Evolutionary conservation across 2,329 filamentous ascomycete genomes (phyloP).

Genomic region (Colletotrichum phormii): DNA sequence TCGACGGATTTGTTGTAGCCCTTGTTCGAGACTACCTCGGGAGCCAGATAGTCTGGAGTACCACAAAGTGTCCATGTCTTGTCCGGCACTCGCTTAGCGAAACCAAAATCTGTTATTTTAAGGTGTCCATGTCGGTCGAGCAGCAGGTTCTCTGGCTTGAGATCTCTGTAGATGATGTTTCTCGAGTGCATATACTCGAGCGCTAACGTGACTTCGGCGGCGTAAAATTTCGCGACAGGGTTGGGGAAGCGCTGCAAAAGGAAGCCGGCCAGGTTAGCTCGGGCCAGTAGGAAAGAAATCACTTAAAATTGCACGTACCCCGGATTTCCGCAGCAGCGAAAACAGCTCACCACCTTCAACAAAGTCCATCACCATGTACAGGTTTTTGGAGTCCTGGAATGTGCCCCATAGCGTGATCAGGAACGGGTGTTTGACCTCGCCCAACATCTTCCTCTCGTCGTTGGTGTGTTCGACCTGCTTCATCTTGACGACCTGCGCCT

Average conservation of each 20-base stretch:
- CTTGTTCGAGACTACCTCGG: constrained; percentile 98
- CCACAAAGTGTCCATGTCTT: constrained; percentile 99
- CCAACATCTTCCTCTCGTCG: constrained; percentile 95
- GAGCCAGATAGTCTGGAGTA: constrained; percentile 96
- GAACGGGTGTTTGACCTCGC: constrained; percentile 97
- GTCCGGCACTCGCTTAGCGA: constrained; percentile 97
- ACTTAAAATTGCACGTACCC: constrained; percentile 62
- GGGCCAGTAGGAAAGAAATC: neutral
- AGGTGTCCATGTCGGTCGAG: constrained; percentile 93
- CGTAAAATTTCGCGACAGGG: constrained; percentile 98
- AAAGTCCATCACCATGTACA: constrained; percentile 99
- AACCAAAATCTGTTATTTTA: constrained; percentile 98
- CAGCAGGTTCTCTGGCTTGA: constrained; percentile 95
- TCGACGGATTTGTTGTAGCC: constrained; percentile 99
- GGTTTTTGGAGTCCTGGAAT: constrained; percentile 92
- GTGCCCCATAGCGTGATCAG: constrained; percentile 98
- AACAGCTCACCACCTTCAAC: constrained; percentile 98
- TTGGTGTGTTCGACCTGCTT: constrained; percentile 99
- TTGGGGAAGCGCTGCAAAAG: constrained; percentile 90
- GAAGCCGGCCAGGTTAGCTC: constrained; percentile 37
- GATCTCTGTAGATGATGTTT: constrained; percentile 97
- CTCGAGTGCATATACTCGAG: constrained; percentile 94
- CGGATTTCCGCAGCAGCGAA: constrained; percentile 92
- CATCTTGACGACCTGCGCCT: constrained; percentile 99
- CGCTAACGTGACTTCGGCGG: constrained; percentile 94